Evolutionary conservation across 192 early-diverging fungal species (phyloP), one percentile per base, ranked within the genome.

Genomic region (Backusella sp.): DNA sequence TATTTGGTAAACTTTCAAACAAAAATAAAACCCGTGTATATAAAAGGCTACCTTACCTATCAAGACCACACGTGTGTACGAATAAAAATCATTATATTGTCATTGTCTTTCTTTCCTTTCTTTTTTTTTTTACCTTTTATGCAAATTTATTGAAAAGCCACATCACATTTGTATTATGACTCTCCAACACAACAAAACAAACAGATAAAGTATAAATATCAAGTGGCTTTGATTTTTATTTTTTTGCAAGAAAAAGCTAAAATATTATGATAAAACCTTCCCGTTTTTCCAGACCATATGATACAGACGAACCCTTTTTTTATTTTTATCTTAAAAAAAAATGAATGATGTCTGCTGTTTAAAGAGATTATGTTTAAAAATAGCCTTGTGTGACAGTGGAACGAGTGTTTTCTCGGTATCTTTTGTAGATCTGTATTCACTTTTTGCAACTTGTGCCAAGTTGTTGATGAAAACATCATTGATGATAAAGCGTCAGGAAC

Each of bases 341-440:
- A 62, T 4, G 53, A 56, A 56, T 56, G 53, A 56, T 23, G 53
- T 56, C n/a, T 56, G 9, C 53, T 56, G n/a, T 56, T 9, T 56
- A 23, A 56, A 56, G 53, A n/a, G 19, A 56, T 56, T n/a, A 62
- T 28, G 11, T 62, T 62, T 62, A 62, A 62, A 62, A 62, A 62
- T 62, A 62, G 56, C 8, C 28, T 4, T 62, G 56, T 62, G 56
- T 62, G 8, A 62, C 56, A 28, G 4, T 68, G 30, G 34, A 68
- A 68, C 67, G 67, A 68, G 12, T 26, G 67, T 68, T 17, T n/a
- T 1, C 1, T 21, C 3, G 17, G 17, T 32, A 68, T 68, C 30
- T 68, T 11, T 68, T 62, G 56, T 62, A 62, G 56, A 62, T 62
- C 56, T 62, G 56, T 62, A 62, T 62, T 28, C 56, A 62, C 19